Percentiles rank a stretch among this genome's conserved stretches.
phyloP scores from a whole-genome alignment of 768 basidiomycete species.

The Collybia nuda region DNA sequence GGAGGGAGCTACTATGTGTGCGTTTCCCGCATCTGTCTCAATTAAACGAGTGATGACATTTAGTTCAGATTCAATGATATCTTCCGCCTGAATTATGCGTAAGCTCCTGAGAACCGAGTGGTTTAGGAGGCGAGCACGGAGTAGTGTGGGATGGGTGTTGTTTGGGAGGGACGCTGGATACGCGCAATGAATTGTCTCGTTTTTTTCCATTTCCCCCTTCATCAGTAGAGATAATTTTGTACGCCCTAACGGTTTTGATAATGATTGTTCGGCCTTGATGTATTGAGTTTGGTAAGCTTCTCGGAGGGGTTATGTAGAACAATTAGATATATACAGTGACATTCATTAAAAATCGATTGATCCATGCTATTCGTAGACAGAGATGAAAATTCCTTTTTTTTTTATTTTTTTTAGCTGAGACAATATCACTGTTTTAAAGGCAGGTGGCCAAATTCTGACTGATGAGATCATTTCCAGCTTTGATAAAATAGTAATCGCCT shows the following conservation, averaged over 20 bases:
- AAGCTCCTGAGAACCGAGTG: too few relatives aligned
- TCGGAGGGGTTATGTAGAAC: too few relatives aligned
- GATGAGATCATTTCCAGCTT: constrained; percentile 52
- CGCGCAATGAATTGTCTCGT: not conserved
- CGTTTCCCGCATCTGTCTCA: constrained; percentile 23
- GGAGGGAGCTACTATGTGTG: constrained; percentile 82
- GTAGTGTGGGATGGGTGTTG: too few relatives aligned
- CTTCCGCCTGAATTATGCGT: constrained; percentile 84
- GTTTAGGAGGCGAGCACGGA: too few relatives aligned
- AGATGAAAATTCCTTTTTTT: not conserved
- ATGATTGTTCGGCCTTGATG: not conserved
- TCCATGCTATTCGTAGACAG: constrained; percentile 15
- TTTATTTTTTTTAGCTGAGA: not conserved
- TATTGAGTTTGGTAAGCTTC: not conserved
- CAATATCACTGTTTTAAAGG: constrained; percentile 2
- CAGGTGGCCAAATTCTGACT: constrained; percentile 43
- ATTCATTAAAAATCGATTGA: not conserved
- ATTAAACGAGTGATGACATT: constrained; percentile 2
- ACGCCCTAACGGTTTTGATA: constrained; percentile 8
- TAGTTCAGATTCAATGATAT: constrained; percentile 74
- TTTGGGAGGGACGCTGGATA: too few relatives aligned
- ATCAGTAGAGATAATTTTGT: constrained; percentile 8
- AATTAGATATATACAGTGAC: too few relatives aligned
- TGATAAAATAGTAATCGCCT: constrained; percentile 69
- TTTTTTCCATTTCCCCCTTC: not conserved